phyloP scores from a whole-genome alignment of 2,329 filamentous ascomycete genomes.

The Paecilomyces fulvus region DNA sequence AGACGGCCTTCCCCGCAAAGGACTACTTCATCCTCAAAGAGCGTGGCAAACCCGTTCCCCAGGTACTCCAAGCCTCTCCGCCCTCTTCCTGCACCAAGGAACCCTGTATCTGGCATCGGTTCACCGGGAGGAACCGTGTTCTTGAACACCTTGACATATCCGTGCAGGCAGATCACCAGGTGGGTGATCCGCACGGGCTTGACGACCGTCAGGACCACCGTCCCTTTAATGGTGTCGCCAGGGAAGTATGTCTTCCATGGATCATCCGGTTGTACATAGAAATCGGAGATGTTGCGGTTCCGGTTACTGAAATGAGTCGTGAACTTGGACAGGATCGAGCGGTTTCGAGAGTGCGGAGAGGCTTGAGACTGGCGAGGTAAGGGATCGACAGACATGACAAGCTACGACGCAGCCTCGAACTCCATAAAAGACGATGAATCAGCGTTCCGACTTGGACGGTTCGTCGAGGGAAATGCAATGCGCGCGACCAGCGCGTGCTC shows the following conservation, averaged over 20 bases:
- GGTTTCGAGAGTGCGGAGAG: conserved; percentile 31
- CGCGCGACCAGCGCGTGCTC: background rate
- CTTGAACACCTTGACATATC: conserved; percentile 58
- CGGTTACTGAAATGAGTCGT: conserved; percentile 46
- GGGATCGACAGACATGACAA: conserved; percentile 36
- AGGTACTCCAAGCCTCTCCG: conserved; percentile 47
- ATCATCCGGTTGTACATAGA: conserved; percentile 54
- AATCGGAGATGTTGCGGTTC: conserved; percentile 52
- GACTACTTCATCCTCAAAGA: conserved; percentile 58
- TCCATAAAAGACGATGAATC: conserved; percentile 17
- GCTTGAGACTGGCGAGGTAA: conserved; percentile 22
- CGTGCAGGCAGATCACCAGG: conserved; percentile 54
- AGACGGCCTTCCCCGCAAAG: conserved; percentile 57
- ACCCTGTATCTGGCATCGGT: conserved; percentile 40
- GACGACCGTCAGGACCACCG: conserved; percentile 50
- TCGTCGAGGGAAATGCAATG: background rate
- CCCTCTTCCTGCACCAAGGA: conserved; percentile 47
- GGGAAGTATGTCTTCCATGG: conserved; percentile 55
- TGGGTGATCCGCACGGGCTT: conserved; percentile 57
- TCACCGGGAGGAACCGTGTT: conserved; percentile 51
- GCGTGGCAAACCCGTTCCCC: conserved; percentile 55
- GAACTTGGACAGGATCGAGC: conserved; percentile 45
- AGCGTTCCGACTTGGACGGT: background rate
- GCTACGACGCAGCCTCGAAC: conserved; percentile 18
- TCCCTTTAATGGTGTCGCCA: conserved; percentile 54